Conservation (phyloP, 2,329 filamentous ascomycete genomes). For the Epichloe amarillans region DNA sequence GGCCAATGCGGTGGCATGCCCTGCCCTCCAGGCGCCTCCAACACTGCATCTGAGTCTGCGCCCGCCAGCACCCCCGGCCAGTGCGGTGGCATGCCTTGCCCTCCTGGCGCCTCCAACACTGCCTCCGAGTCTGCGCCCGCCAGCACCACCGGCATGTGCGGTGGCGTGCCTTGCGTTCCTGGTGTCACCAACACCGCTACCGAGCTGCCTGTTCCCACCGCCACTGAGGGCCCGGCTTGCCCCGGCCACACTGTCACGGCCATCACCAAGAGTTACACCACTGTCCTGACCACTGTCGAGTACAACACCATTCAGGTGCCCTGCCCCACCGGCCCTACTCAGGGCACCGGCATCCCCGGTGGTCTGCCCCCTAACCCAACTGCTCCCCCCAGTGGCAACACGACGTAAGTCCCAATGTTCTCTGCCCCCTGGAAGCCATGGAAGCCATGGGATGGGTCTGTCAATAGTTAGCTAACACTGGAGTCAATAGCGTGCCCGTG, state of each 20-base stretch:
- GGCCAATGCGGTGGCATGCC: not conserved
- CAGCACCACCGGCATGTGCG: slow-evolving; percentile 2
- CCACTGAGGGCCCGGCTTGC: slow-evolving; percentile 11
- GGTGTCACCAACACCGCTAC: slow-evolving; percentile 7
- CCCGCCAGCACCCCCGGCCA: not conserved
- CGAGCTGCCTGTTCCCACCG: slow-evolving; percentile 2
- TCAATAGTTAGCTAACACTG: not conserved
- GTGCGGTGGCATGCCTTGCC: slow-evolving; percentile 1
- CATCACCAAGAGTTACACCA: slow-evolving; percentile 43
- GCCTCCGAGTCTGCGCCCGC: not conserved
- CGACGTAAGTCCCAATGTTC: slow-evolving; percentile 8
- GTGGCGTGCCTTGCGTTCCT: slow-evolving; percentile 8
- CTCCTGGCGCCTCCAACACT: not conserved
- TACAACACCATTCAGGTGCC: slow-evolving; percentile 34
- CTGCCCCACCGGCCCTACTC: slow-evolving; percentile 23
- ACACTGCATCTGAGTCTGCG: not conserved
- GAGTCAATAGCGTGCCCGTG: slow-evolving; percentile 11
- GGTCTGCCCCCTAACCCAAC: slow-evolving; percentile 23
- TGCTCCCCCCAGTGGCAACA: slow-evolving; percentile 25
- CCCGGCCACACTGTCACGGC: slow-evolving; percentile 31
- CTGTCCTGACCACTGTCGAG: slow-evolving; percentile 40
- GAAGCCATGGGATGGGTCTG: no score
- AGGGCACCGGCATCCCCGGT: slow-evolving; percentile 15
- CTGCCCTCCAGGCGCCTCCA: not conserved
- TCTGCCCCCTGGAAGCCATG: no score